These are phyloP conservation scores for Cyberlindnera mississippiensis DNA, from an alignment of 805 yeast species.

Conservation along the genomic window DNA sequence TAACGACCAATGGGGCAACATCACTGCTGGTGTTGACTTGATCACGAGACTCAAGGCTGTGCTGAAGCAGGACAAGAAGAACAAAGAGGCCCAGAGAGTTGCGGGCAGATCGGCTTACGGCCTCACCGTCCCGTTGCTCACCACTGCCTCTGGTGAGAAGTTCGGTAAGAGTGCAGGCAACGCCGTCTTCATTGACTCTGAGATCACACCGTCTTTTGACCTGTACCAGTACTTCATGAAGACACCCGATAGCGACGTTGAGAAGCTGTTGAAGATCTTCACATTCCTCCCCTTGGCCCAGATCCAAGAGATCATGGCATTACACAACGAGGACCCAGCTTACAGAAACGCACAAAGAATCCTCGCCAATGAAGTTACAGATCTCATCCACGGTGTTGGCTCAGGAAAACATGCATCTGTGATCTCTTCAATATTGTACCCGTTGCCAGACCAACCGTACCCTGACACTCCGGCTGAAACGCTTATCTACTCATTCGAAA, in stretches of 20 bases:
- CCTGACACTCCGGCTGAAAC: slow-evolving; percentile 44
- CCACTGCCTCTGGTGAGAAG: slow-evolving; percentile 86
- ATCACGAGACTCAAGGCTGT: slow-evolving; percentile 52
- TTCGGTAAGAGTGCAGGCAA: slow-evolving; percentile 98
- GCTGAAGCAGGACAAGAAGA: slow-evolving; percentile 19
- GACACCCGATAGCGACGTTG: slow-evolving; percentile 72
- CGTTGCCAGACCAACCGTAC: slow-evolving; percentile 47
- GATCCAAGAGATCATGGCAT: slow-evolving; percentile 48
- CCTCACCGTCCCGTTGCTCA: slow-evolving; percentile 82
- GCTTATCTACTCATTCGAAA: slow-evolving; percentile 51
- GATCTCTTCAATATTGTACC: slow-evolving; percentile 66
- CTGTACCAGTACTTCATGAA: slow-evolving; percentile 84
- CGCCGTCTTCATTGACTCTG: slow-evolving; percentile 80
- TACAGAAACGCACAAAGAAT: slow-evolving; percentile 67
- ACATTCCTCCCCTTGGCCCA: slow-evolving; percentile 68
- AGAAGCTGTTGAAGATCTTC: slow-evolving; percentile 64
- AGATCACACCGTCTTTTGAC: slow-evolving; percentile 74
- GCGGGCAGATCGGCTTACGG: slow-evolving; percentile 49
- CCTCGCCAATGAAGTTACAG: slow-evolving; percentile 82
- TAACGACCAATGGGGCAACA: slow-evolving; percentile 97
- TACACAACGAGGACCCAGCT: slow-evolving; percentile 59
- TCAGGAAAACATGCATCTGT: slow-evolving; percentile 63
- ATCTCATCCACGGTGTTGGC: slow-evolving; percentile 81
- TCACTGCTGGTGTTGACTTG: slow-evolving; percentile 91
- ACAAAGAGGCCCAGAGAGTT: slow-evolving; percentile 18